Evolutionary conservation across 2,329 filamentous ascomycete genomes (phyloP).

Genomic region (Cladophialophora carrionii): DNA sequence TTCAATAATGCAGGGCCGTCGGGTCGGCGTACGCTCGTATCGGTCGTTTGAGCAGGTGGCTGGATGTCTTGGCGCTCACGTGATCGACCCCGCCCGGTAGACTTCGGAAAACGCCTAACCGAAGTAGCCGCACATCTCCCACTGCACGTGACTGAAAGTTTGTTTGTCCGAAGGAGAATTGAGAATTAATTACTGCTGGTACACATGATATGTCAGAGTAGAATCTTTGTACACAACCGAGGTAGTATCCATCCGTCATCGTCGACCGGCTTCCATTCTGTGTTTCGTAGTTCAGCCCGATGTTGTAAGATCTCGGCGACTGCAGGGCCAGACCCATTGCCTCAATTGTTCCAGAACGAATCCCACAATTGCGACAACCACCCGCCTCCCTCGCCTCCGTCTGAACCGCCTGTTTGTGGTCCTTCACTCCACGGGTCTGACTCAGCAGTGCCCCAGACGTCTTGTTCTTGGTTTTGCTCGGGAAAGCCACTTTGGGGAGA

Average conservation of each 20-base stretch:
- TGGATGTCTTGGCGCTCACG: not conserved
- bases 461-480: constrained; percentile 37
- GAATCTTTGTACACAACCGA: not conserved
- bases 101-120: not conserved
- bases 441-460: constrained; percentile 43
- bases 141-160: not conserved
- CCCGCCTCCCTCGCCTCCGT: constrained; percentile 40
- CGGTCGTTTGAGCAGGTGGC: not conserved
- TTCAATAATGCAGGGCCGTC: not conserved
- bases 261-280: not conserved
- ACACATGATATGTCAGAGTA: not conserved
- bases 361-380: constrained; percentile 38
- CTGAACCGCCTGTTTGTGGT: constrained; percentile 40
- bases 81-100: not conserved
- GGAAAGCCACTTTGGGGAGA: constrained; percentile 39
- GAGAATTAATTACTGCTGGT: not conserved
- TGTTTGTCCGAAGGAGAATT: not conserved
- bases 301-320: not conserved
- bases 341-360: constrained; percentile 28
- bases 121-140: not conserved
- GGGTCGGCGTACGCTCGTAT: not conserved
- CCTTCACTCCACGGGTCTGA: constrained; percentile 41
- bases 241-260: not conserved
- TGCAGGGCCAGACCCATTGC: not conserved
- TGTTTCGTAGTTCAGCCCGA: not conserved